Percentiles rank a stretch among this genome's conserved stretches.
These are phyloP conservation scores for Hypoxylon sp. DNA, from an alignment of 2,329 filamentous ascomycete genomes.

Conservation along the genomic window DNA sequence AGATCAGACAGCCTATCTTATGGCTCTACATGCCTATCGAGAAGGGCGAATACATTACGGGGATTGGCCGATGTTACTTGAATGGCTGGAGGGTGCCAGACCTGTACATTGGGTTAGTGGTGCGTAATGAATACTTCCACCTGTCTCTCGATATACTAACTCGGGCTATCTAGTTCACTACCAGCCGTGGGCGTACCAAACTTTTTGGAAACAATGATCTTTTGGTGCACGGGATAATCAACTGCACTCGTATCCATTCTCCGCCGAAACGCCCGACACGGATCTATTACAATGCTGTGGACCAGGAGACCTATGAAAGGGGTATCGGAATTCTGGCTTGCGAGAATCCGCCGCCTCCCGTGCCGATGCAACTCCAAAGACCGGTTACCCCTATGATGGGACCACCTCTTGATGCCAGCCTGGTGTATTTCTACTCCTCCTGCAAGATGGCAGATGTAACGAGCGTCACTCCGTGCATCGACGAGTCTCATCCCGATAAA, in stretches of 20 bases:
- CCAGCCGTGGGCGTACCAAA: neutral
- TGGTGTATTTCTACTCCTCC: neutral
- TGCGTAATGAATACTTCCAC: neutral
- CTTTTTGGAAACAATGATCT: neutral
- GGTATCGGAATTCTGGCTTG: neutral
- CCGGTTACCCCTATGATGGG: neutral
- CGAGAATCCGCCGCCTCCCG: neutral
- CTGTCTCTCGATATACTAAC: conserved; percentile 1
- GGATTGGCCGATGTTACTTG: neutral
- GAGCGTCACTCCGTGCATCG: neutral
- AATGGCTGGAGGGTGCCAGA: too few relatives aligned
- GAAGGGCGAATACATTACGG: conserved; percentile 4
- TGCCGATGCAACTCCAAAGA: neutral
- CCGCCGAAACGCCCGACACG: neutral
- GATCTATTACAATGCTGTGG: neutral
- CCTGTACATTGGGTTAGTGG: neutral
- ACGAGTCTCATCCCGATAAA: neutral
- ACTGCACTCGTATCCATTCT: neutral
- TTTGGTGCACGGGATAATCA: neutral
- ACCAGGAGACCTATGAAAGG: neutral
- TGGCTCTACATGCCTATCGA: conserved; percentile 21
- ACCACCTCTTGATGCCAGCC: neutral
- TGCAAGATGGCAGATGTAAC: conserved; percentile 1
- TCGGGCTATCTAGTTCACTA: conserved; percentile 1
- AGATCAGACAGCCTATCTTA: neutral